Percentiles rank a stretch among this genome's conserved stretches.
Evolutionary conservation across 2,329 filamentous ascomycete species (phyloP).

Genomic region (Alternaria metachromatica): DNA sequence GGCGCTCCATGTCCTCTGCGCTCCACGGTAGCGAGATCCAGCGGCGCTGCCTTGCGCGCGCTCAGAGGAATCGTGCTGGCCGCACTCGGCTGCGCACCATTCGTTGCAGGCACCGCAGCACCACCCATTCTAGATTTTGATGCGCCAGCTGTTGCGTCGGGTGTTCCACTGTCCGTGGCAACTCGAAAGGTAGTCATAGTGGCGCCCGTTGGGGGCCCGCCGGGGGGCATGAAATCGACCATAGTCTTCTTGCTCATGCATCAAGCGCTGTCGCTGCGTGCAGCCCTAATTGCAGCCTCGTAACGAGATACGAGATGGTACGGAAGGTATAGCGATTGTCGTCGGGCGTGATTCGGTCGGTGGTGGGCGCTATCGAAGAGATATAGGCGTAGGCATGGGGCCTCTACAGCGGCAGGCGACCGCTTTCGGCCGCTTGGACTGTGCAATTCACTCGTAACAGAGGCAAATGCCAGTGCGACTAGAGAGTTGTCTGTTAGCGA

Average conservation of each 20-base stretch:
- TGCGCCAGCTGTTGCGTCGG: slow-evolving; percentile 29
- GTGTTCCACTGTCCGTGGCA: slow-evolving; percentile 37
- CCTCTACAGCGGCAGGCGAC: slow-evolving; percentile 31
- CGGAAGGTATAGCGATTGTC: slow-evolving; percentile 6
- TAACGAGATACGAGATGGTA: slow-evolving; percentile 14
- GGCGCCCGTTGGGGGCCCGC: slow-evolving; percentile 41
- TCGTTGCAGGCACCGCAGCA: slow-evolving; percentile 27
- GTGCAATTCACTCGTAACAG: slow-evolving; percentile 3
- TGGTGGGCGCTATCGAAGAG: slow-evolving; percentile 36
- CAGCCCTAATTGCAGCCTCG: slow-evolving; percentile 12
- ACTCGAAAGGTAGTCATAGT: slow-evolving; percentile 49
- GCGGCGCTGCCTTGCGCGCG: slow-evolving; percentile 68
- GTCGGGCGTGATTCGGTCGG: slow-evolving; percentile 13
- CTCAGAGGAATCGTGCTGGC: slow-evolving; percentile 63
- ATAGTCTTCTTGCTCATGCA: slow-evolving; percentile 39
- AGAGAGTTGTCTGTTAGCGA: not conserved
- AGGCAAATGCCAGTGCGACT: not conserved
- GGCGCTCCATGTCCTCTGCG: slow-evolving; percentile 82
- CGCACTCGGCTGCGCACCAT: slow-evolving; percentile 48
- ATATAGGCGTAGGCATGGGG: slow-evolving; percentile 44
- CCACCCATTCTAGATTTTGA: slow-evolving; percentile 42
- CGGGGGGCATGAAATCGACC: slow-evolving; percentile 46
- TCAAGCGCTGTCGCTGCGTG: slow-evolving; percentile 24
- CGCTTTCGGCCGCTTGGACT: slow-evolving; percentile 19
- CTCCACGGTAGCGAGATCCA: slow-evolving; percentile 91